Evolutionary conservation across 2,329 filamentous ascomycete species (phyloP), one percentile per base, ranked within the genome.

Genomic region (Didymellaceae sp.): DNA sequence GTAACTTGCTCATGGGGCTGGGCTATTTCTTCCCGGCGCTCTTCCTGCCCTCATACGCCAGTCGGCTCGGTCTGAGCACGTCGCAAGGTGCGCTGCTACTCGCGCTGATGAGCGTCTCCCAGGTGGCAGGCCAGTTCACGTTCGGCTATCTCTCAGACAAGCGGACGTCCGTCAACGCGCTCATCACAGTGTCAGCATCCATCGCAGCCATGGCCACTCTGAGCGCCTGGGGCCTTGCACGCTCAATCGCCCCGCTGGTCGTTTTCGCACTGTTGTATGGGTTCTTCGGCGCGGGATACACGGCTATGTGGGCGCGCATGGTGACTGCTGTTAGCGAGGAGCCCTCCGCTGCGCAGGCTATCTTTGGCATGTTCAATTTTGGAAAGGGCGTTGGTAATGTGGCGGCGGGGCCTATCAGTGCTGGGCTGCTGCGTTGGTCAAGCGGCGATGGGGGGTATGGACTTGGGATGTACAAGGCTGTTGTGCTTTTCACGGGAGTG

Each of bases 361-460:
- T 80, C 6, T 74, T 80, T 41, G 74, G 71, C 0, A 60, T 78
- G 7, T 68, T 81, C 43, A 71, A 72, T 18, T 72, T 73, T 9
- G 78, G 78, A 0, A 75, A 77, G 28, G 79, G 78, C 0, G 69
- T 81, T 34, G 79, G 79, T 1, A 77, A 75, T 58, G 70, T 82
- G 5, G 67, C 77, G 1, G 74, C 72, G 34, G 79, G 79, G 2
- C 79, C 79, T 0, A 61, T 81, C 41, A 79, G 78, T 44, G 77
- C 53, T 62, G 63, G 26, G 40, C 75, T 53, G 42, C 74, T 41
- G 51, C 54, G 16, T 32, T 31, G 33, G 40, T 44, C 42, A 58
- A 39, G n/a, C 16, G 30, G 16, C 3, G 26, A 43, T 11, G 39
- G 3, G 41, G 7, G 44, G 1, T 60, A 61, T 30, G 56, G 49